These are phyloP conservation scores for Curvularia hawaiiensis DNA, from an alignment of 2,329 filamentous ascomycete genomes.

Conservation along the genomic window DNA sequence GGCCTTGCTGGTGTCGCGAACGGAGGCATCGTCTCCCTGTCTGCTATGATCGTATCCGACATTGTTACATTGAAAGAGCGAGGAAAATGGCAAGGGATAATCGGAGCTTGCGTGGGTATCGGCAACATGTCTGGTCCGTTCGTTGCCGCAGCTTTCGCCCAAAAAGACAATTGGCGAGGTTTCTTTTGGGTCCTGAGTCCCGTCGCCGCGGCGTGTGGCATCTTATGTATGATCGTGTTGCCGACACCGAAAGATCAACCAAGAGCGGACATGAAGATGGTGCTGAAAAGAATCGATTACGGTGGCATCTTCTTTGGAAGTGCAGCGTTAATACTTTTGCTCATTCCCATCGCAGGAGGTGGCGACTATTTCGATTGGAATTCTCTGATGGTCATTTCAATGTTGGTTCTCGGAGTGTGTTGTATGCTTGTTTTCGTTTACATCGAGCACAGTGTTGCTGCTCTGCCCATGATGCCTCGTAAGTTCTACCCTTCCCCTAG, in stretches of 20 bases:
- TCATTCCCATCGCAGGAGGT: slow-evolving; percentile 68
- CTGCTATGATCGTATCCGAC: slow-evolving; percentile 47
- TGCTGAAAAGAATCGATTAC: slow-evolving; percentile 63
- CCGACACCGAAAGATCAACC: slow-evolving; percentile 54
- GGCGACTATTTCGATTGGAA: slow-evolving; percentile 63
- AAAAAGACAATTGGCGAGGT: slow-evolving; percentile 27
- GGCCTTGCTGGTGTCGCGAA: slow-evolving; percentile 64
- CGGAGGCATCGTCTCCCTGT: slow-evolving; percentile 59
- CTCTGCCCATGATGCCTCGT: slow-evolving; percentile 63
- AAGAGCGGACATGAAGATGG: slow-evolving; percentile 51
- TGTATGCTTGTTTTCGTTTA: slow-evolving; percentile 58
- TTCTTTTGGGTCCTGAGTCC: slow-evolving; percentile 31
- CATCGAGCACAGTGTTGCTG: slow-evolving; percentile 61
- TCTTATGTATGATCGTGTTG: slow-evolving; percentile 23
- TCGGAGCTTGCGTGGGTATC: slow-evolving; percentile 31
- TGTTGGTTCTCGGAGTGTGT: slow-evolving; percentile 59
- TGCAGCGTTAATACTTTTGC: slow-evolving; percentile 62
- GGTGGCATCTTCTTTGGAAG: slow-evolving; percentile 61
- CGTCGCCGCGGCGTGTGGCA: slow-evolving; percentile 16
- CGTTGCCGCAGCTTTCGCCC: slow-evolving; percentile 29
- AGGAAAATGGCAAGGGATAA: slow-evolving; percentile 46
- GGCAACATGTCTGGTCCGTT: slow-evolving; percentile 36
- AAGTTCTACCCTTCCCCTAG: slow-evolving; percentile 17
- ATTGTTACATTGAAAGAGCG: slow-evolving; percentile 44
- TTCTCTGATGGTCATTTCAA: slow-evolving; percentile 63